Evolutionary conservation across 768 basidiomycete genomes (phyloP), one percentile per base, ranked within the genome.

Genomic region (Rhodotorula diobovata): DNA sequence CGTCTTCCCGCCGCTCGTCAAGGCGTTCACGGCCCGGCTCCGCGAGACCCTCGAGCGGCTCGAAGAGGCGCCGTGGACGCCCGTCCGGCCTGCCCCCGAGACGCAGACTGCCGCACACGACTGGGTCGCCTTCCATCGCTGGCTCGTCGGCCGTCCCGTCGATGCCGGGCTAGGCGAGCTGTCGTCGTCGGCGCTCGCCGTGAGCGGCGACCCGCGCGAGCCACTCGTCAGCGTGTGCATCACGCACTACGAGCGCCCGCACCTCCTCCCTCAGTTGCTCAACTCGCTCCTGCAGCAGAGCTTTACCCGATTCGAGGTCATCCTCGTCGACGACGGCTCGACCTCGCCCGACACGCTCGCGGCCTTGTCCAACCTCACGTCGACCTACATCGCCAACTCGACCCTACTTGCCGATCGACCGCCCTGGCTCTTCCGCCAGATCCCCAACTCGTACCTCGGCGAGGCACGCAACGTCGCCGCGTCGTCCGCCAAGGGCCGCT

Each of bases 281-380:
- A 65, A 66, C 58, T 63, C 67, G 20, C 66, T 75, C 41, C 61
- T 68, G n/a, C 51, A 18, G 9, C 74, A 75, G 45, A 54, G 58
- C 0, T 72, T 69, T 50, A 46, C 51, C 46, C 66, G 66, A 46
- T 70, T 67, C 59, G 65, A 69, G 45, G 71, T 75, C 41, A 34
- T 75, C 64, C 58, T 75, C 39, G 61, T 75, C 58, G 74, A 75
- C 59, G 74, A 75, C 46, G 74, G 74, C 2, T 75, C 74, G 16
- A 10, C 61, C 11, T 54, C 61, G 2, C 39, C 53, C 1, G 63
- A 55, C 9, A 25, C 64, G 25, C 55, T 65, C 21, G 45, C 54
- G 10, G 61, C 58, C 5, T 68, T 75, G 34, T 51, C 60, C 34
- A 23, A 43, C 28, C 67, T 75, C 61, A 53, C 66, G 8, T 9